A percentile compares a stretch with the other conserved stretches of the same genome.
Evolutionary conservation across 108 stramenopile genomes (phyloP).

Genomic region (Conticribra guillardii): DNA sequence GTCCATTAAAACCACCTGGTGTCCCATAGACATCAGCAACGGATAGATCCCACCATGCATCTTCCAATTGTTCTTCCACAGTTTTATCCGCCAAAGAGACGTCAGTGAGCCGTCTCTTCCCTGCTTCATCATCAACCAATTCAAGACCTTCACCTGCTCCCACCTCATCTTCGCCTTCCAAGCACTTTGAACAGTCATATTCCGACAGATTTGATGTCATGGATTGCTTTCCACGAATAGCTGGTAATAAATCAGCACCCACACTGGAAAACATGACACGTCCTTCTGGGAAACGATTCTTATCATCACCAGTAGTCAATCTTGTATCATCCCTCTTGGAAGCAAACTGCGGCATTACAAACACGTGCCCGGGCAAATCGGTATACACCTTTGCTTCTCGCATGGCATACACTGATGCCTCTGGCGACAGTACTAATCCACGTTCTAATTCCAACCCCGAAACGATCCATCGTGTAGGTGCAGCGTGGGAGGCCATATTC

Average conservation of each 20-base stretch:
- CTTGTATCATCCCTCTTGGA: conserved; percentile 47
- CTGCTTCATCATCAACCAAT: conserved; percentile 10
- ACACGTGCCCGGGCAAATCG: conserved; percentile 59
- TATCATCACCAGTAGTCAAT: conserved; percentile 14
- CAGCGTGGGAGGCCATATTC: conserved; percentile 86
- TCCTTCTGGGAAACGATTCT: conserved; percentile 22
- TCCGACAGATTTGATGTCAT: conserved; percentile 38
- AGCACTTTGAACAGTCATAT: conserved; percentile 46
- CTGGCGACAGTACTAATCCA: conserved; percentile 75
- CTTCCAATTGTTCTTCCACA: conserved; percentile 49
- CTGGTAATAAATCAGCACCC: conserved; percentile 36
- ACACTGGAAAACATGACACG: conserved; percentile 36
- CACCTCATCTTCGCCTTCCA: not conserved
- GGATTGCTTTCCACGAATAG: conserved; percentile 40
- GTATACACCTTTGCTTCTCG: conserved; percentile 52
- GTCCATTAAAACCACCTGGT: conserved; percentile 41
- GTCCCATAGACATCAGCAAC: conserved; percentile 45
- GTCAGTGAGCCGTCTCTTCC: conserved; percentile 12
- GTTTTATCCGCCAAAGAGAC: conserved; percentile 17
- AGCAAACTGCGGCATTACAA: conserved; percentile 80
- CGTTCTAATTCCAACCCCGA: conserved; percentile 81
- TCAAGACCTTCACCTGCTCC: conserved; percentile 17
- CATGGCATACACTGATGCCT: conserved; percentile 63
- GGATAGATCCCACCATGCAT: conserved; percentile 71
- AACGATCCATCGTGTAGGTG: conserved; percentile 81